These are phyloP conservation scores for Eragrostis curvula DNA, from an alignment of 176 grass and related monocot genomes.

Conservation along the genomic window DNA sequence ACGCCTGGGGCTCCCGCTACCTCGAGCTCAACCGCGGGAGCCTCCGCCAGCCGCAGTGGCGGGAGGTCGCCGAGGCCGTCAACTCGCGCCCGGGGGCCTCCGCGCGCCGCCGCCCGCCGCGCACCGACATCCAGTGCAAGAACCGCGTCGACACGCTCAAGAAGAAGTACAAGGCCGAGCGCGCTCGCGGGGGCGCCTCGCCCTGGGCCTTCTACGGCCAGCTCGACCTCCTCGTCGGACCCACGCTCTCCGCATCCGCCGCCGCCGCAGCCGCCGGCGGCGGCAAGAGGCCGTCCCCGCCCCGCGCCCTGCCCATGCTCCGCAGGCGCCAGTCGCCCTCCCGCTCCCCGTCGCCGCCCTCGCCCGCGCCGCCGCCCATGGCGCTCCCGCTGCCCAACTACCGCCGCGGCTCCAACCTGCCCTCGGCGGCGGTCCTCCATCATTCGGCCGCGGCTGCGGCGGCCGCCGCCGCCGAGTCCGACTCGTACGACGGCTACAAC, in stretches of 20 bases:
- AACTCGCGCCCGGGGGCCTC: conserved; percentile 76
- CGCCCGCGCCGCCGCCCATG: conserved; percentile 40
- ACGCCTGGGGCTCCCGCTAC: conserved; percentile 92
- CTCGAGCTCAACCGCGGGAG: conserved; percentile 90
- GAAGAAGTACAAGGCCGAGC: conserved; percentile 99
- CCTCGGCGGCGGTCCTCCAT: conserved; percentile 53
- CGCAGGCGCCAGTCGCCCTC: conserved; percentile 39
- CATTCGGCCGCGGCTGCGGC: conserved; percentile 60
- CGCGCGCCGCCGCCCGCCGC: conserved; percentile 71
- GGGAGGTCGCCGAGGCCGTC: conserved; percentile 91
- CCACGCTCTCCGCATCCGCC: conserved; percentile 37
- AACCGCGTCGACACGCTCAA: conserved; percentile 97
- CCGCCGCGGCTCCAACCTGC: conserved; percentile 44
- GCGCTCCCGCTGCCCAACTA: conserved; percentile 49
- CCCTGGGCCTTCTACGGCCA: conserved; percentile 78
- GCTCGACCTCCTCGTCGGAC: conserved; percentile 82
- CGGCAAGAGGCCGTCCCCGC: conserved; percentile 44
- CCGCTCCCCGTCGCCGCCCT: conserved; percentile 46
- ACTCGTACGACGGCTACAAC: conserved; percentile 66
- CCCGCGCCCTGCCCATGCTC: conserved; percentile 35
- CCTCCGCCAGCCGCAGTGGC: conserved; percentile 98
- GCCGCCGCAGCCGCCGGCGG: background rate
- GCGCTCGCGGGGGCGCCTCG: conserved; percentile 47
- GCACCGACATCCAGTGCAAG: conserved; percentile 99
- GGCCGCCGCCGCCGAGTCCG: conserved; percentile 51